phyloP scores from a whole-genome alignment of 371 early-diverging fungal species.

The Mortierella sp. region DNA sequence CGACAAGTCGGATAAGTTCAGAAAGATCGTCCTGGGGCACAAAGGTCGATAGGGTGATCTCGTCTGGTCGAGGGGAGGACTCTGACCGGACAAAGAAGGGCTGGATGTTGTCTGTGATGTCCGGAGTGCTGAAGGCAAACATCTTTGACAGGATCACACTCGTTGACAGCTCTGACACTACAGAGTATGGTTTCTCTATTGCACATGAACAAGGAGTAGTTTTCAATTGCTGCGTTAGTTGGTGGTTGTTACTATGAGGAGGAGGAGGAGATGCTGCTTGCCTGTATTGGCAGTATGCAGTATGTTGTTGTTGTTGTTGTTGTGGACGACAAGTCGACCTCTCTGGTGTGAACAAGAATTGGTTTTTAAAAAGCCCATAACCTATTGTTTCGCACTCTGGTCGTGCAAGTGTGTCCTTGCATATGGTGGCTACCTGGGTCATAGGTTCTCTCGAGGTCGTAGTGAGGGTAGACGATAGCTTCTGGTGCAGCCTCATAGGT shows the following conservation, averaged over 20 bases:
- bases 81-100: conserved; percentile 56
- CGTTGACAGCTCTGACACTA: conserved; percentile 48
- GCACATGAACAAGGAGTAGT: too few relatives aligned
- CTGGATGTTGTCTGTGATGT: conserved; percentile 52
- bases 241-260: background rate
- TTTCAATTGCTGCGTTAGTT: too few relatives aligned
- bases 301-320: background rate
- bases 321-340: background rate
- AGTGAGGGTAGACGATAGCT: conserved; percentile 39
- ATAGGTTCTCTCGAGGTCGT: conserved; percentile 50
- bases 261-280: background rate
- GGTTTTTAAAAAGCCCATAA: background rate
- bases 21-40: conserved; percentile 53
- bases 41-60: conserved; percentile 56
- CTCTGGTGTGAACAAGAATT: background rate
- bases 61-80: conserved; percentile 41
- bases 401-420: too few relatives aligned
- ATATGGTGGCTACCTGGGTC: conserved; percentile 39
- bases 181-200: conserved; percentile 46
- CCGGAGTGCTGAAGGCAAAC: conserved; percentile 52
- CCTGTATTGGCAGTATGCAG: background rate
- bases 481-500: conserved; percentile 38
- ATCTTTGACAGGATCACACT: conserved; percentile 56
- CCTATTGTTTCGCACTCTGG: background rate
- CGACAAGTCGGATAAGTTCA: conserved; percentile 48